Base-by-base conservation (phyloP, 495 filamentous ascomycete genomes). In the Neurospora hispaniola region DNA sequence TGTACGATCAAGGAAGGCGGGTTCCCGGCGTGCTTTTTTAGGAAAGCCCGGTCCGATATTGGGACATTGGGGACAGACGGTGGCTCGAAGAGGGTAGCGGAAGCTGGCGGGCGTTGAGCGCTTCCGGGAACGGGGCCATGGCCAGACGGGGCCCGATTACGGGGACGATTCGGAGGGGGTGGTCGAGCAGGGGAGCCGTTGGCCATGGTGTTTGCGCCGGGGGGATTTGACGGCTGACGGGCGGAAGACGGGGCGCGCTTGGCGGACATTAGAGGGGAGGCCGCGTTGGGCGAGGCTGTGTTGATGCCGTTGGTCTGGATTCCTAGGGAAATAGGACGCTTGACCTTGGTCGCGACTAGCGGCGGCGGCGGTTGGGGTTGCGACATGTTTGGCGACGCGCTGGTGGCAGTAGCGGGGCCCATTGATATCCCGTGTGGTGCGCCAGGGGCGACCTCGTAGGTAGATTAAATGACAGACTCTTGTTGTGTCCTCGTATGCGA, bases 1-100 rank as follows among this genome's bases (percentile, higher is more conserved):
- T 98, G 94, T 43, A 99, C 82, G 54, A 94, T 89, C 10, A 98
- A 84, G 12, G 94, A 97, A 0, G 96, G 95, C 14, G 88, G 88
- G 11, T 84, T 84, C 75, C 90, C 94, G 5, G 86, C 82, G 80
- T 90, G 96, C 83, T 95, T 97, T 76, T 87, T 89, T 3, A 99
- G 87, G 0, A 99, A 93, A 77, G 97, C 91, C 5, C 85, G 79
- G 31, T 89, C 88, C 39, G 89, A 91, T 79, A 90, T 87, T 41
- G 90, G 92, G 71, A 70, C 16, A 62, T 18, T 16, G n/a, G 16
- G 12, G 48, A 70, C n/a, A 23, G 39, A 43, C 16, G 69, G 20
- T 39, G 54, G 1, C 69, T 62, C 69, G 43, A n/a, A 10, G 35
- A 18, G 11, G 35, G 70, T 1, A 12, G 35, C 39, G 12, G 11